These are phyloP conservation scores for Dendrobium officinale DNA, from an alignment of 106 monocot species.

Conservation along the genomic window DNA sequence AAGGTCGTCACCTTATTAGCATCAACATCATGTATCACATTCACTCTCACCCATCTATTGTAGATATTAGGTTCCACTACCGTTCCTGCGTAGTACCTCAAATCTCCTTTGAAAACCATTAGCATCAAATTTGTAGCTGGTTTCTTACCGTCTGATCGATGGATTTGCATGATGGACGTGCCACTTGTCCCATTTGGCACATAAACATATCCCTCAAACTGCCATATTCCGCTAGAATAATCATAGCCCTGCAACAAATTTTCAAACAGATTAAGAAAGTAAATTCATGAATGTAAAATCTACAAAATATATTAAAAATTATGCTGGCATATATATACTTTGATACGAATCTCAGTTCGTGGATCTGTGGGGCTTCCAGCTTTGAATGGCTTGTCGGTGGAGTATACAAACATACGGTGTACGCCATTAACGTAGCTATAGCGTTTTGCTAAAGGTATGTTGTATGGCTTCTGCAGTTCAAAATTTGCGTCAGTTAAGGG, in stretches of 20 bases:
- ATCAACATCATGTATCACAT: constrained; percentile 22
- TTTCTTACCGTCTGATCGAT: neutral
- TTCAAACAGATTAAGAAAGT: neutral
- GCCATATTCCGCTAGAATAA: constrained; percentile 23
- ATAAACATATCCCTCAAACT: constrained; percentile 19
- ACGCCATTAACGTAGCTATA: constrained; percentile 27
- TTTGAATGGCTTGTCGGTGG: constrained; percentile 19
- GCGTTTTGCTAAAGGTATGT: constrained; percentile 17
- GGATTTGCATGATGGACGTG: constrained; percentile 8
- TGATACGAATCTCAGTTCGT: constrained; percentile 31
- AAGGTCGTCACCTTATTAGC: constrained; percentile 1
- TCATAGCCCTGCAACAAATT: constrained; percentile 10
- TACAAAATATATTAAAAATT: neutral
- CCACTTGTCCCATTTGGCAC: constrained; percentile 17
- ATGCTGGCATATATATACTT: neutral
- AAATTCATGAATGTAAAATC: neutral
- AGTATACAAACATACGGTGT: constrained; percentile 17
- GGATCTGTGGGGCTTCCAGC: constrained; percentile 14
- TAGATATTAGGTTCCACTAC: constrained; percentile 9
- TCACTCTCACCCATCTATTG: constrained; percentile 14
- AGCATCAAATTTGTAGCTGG: constrained; percentile 16
- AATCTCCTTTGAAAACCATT: neutral
- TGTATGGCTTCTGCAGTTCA: constrained; percentile 22
- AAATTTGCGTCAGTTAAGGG: constrained; percentile 19
- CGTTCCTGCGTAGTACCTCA: neutral